Percentiles rank a stretch among this genome's conserved stretches.
phyloP scores from a whole-genome alignment of 1,284 basidiomycete genomes.

The Ustanciosporium gigantosporum region DNA sequence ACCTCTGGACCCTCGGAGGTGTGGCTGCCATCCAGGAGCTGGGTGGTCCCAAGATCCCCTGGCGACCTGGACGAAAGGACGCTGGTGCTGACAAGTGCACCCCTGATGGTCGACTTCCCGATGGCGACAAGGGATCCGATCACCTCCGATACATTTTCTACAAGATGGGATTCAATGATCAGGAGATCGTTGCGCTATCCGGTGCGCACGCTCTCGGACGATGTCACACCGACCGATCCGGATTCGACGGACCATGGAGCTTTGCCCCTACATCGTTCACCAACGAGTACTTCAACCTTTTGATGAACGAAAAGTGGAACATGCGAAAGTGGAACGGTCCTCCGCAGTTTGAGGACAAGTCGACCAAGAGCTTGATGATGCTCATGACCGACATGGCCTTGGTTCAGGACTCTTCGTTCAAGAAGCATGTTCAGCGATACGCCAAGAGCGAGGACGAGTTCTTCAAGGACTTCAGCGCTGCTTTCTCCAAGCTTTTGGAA shows the following conservation, averaged over 20 bases:
- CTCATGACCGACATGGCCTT: slow-evolving; percentile 56
- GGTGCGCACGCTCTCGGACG: slow-evolving; percentile 94
- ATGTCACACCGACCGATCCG: slow-evolving; percentile 72
- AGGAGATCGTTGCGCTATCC: slow-evolving; percentile 77
- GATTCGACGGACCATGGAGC: slow-evolving; percentile 59
- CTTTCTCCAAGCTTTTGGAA: slow-evolving; percentile 50
- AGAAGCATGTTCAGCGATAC: slow-evolving; percentile 54
- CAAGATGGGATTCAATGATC: slow-evolving; percentile 76
- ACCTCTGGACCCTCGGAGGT: slow-evolving; percentile 63
- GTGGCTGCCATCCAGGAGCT: slow-evolving; percentile 71
- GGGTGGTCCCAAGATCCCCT: slow-evolving; percentile 60
- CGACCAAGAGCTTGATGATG: slow-evolving; percentile 89
- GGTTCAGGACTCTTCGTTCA: slow-evolving; percentile 51
- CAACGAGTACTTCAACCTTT: slow-evolving; percentile 86
- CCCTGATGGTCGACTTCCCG: slow-evolving; percentile 92
- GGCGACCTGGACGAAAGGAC: slow-evolving; percentile 63
- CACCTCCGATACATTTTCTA: slow-evolving; percentile 75
- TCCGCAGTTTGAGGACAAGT: slow-evolving; percentile 91
- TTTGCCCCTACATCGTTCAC: slow-evolving; percentile 75
- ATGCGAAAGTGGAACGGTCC: slow-evolving; percentile 86
- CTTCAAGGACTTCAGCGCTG: slow-evolving; percentile 55
- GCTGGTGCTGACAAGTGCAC: slow-evolving; percentile 64
- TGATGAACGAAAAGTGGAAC: slow-evolving; percentile 79
- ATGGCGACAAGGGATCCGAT: slow-evolving; percentile 79
- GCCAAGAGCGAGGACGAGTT: slow-evolving; percentile 58